A percentile compares a stretch with the other conserved stretches of the same genome.
Evolutionary conservation across 2,329 filamentous ascomycete genomes (phyloP).

Genomic region (Talaromyces sp.): DNA sequence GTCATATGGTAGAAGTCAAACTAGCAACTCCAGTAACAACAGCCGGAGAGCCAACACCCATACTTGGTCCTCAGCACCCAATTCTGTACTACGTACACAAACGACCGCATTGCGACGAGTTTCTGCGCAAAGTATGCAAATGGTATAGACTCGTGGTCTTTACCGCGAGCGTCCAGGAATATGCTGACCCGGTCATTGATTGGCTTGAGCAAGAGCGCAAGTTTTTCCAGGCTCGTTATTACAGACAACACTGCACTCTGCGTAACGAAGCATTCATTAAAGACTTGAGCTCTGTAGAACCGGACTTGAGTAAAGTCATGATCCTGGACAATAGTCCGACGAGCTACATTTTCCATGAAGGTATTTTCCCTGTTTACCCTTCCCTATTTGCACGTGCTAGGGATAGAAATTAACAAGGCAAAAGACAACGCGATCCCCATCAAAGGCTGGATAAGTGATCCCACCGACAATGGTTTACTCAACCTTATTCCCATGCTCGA

Average conservation of each 20-base stretch:
- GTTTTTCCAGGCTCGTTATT: conserved; percentile 90
- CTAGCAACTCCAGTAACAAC: conserved; percentile 47
- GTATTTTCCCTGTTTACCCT: conserved; percentile 46
- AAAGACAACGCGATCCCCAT: conserved; percentile 97
- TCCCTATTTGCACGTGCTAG: conserved; percentile 6
- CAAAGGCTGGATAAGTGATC: conserved; percentile 98
- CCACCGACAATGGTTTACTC: conserved; percentile 90
- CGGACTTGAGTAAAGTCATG: conserved; percentile 96
- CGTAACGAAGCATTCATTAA: conserved; percentile 97
- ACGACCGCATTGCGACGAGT: conserved; percentile 93
- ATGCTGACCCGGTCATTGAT: conserved; percentile 97
- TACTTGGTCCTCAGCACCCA: conserved; percentile 79
- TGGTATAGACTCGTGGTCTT: conserved; percentile 98
- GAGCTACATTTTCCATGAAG: conserved; percentile 98
- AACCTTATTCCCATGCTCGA: conserved; percentile 90
- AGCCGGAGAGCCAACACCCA: conserved; percentile 54
- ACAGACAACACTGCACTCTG: conserved; percentile 94
- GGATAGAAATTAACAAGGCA: conserved; percentile 6
- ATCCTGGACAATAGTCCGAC: conserved; percentile 97
- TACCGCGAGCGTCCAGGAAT: conserved; percentile 96
- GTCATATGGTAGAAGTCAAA: conserved; percentile 98
- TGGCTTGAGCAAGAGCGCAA: conserved; percentile 96
- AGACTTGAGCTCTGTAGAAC: conserved; percentile 91
- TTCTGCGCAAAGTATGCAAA: conserved; percentile 87
- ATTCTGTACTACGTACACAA: conserved; percentile 99